Base-by-base conservation (phyloP, 2,329 filamentous ascomycete genomes). In the Sporothrix phasma region DNA sequence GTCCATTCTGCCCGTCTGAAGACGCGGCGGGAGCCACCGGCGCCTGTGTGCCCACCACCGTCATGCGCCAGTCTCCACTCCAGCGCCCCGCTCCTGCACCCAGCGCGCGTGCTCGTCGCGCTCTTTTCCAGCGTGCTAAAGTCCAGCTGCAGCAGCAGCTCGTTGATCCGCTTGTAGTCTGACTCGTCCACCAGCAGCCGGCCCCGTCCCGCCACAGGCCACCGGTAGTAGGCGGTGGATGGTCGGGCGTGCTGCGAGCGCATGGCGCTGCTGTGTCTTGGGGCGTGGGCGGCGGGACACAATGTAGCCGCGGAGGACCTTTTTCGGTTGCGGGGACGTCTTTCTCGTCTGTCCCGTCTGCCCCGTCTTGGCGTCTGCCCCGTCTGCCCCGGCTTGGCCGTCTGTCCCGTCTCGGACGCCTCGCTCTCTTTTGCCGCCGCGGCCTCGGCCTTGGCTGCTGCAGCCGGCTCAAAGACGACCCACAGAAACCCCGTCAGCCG, bases 401-500 rank as follows among this genome's bases (percentile, higher is more conserved):
- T 17, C 7, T 45, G 29, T 15, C 15, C 3, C 10, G 34, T 11
- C 34, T 10, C 34, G 15, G 34, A n/a, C 41, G 39, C 4, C 26
- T 22, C 11, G 13, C 61, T 11, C 34, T 37, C 34, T 41, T 54
- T 62, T 11, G 17, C 31, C 24, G 22, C n/a, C 7, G 37, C 53
- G 51, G 59, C 37, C 24, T 1, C 54, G 4, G 11, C 24, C 31
- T 24, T n/a, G 7, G 34, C 34, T 8, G 26, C 29, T 5, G 31
- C 11, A 1, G 5, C 2, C 24, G 85, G 81, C 39, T 91, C 88
- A 68, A 97, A 88, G 0, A 97, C 87, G 29, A 97, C 78, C 93
- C 95, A 99, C 29, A 97, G 81, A 69, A 99, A 99, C 0, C 95
- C 95, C 0, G 96, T 95, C 71, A 96, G 81, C 19, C 92, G 83